Evolutionary conservation across 2,329 filamentous ascomycete species (phyloP).

Genomic region (Pseudohalonectria lignicola): DNA sequence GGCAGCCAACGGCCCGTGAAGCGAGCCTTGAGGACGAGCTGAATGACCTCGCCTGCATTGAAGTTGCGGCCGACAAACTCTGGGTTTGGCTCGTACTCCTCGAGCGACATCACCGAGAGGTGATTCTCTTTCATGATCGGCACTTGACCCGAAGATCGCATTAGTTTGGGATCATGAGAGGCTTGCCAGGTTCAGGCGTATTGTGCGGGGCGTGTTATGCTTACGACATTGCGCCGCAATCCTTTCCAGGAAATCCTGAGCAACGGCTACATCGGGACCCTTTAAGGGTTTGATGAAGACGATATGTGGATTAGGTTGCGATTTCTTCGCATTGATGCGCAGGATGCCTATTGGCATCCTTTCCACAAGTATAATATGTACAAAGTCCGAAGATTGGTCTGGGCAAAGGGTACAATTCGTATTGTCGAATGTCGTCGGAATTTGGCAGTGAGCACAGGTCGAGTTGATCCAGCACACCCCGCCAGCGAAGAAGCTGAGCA

Average conservation of each 20-base stretch:
- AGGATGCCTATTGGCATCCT: conserved; percentile 74
- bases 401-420: too few relatives aligned
- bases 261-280: conserved; percentile 48
- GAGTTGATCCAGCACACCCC: too few relatives aligned
- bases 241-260: conserved; percentile 62
- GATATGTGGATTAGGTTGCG: conserved; percentile 67
- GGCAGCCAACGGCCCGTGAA: conserved; percentile 61
- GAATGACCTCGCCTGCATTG: conserved; percentile 79
- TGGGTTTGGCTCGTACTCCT: conserved; percentile 70
- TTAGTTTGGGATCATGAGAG: too few relatives aligned
- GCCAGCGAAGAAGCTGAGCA: too few relatives aligned
- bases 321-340: conserved; percentile 63
- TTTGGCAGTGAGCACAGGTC: too few relatives aligned
- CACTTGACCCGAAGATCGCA: conserved; percentile 24
- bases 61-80: conserved; percentile 87
- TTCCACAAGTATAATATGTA: too few relatives aligned
- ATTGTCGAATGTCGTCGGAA: too few relatives aligned
- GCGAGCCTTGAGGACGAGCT: conserved; percentile 66
- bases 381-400: too few relatives aligned
- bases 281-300: conserved; percentile 76
- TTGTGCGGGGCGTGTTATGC: conserved; percentile 7
- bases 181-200: conserved; percentile 10
- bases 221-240: conserved; percentile 70
- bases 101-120: conserved; percentile 57
- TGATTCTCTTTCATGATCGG: conserved; percentile 60